Evolutionary conservation across 2,329 filamentous ascomycete species (phyloP).

Genomic region (Calonectria pseudoreteaudii): DNA sequence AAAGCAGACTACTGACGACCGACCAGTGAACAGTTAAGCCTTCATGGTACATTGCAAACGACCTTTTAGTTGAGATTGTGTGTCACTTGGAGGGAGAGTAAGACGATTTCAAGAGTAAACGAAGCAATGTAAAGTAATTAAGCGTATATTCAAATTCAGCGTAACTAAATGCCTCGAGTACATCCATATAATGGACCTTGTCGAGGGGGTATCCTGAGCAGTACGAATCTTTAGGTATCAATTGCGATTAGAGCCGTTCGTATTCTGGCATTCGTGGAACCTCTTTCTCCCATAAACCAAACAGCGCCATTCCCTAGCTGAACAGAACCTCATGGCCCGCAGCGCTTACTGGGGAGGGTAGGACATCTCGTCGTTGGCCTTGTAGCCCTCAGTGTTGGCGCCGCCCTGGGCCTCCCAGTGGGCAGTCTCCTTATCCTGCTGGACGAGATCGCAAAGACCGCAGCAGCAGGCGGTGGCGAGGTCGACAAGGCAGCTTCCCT

Average conservation of each 20-base stretch:
- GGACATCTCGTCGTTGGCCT: conserved; percentile 37
- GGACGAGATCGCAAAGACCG: conserved; percentile 57
- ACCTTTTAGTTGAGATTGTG: background rate
- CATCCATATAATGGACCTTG: background rate
- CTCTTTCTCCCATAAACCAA: background rate
- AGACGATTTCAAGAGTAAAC: no score
- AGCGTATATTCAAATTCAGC: conserved; percentile 18
- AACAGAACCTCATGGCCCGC: background rate
- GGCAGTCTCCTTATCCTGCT: conserved; percentile 61
- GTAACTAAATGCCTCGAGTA: conserved; percentile 19
- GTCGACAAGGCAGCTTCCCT: conserved; percentile 57
- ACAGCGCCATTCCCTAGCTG: background rate
- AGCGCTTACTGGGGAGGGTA: conserved; percentile 27
- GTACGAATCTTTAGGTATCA: conserved; percentile 16
- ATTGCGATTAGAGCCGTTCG: conserved; percentile 14
- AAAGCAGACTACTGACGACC: no score
- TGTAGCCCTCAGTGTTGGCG: conserved; percentile 33
- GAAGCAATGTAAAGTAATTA: background rate
- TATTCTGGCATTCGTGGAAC: background rate
- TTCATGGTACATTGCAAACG: no score
- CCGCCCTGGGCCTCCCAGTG: conserved; percentile 46
- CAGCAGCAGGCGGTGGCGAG: conserved; percentile 59
- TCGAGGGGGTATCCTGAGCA: conserved; percentile 34
- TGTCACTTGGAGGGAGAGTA: background rate
- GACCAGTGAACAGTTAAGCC: no score